Evolutionary conservation across 1,284 basidiomycete species (phyloP).

Genomic region (Leccinum fallax): DNA sequence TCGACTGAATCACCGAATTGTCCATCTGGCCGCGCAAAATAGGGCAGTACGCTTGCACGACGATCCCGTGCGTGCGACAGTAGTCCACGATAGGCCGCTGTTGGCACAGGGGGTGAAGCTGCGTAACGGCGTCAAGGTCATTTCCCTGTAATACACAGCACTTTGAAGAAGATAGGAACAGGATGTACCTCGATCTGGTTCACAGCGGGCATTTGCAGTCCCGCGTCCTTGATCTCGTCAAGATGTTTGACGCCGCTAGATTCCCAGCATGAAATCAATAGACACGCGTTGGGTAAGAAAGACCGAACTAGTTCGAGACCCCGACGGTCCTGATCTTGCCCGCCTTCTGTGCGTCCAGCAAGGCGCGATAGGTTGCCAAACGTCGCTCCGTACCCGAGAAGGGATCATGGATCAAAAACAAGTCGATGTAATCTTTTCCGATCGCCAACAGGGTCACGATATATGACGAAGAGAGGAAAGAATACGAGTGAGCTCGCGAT

Average conservation of each 20-base stretch:
- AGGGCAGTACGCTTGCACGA: constrained; percentile 80
- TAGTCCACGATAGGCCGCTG: constrained; percentile 79
- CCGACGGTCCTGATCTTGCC: constrained; percentile 75
- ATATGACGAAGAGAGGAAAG: background rate
- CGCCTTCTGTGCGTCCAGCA: constrained; percentile 59
- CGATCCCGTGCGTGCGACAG: constrained; percentile 67
- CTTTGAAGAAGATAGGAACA: constrained; percentile 2
- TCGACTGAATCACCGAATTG: constrained; percentile 50
- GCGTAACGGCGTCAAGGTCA: constrained; percentile 6
- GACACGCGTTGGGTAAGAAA: constrained; percentile 2
- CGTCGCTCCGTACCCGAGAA: constrained; percentile 57
- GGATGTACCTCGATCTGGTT: constrained; percentile 79
- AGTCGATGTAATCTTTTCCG: constrained; percentile 65
- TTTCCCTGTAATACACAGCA: background rate
- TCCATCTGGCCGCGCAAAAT: constrained; percentile 63
- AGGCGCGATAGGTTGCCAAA: constrained; percentile 62
- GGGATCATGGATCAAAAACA: constrained; percentile 79
- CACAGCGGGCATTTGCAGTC: constrained; percentile 66
- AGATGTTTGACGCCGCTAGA: constrained; percentile 74
- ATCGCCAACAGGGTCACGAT: background rate
- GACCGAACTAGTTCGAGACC: constrained; percentile 69
- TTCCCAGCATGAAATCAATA: background rate
- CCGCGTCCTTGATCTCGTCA: constrained; percentile 68
- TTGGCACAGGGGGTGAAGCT: constrained; percentile 87
- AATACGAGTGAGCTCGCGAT: background rate